Evolutionary conservation across 179 eudicot species (phyloP).

Genomic region (Carnegiea gigantea): DNA sequence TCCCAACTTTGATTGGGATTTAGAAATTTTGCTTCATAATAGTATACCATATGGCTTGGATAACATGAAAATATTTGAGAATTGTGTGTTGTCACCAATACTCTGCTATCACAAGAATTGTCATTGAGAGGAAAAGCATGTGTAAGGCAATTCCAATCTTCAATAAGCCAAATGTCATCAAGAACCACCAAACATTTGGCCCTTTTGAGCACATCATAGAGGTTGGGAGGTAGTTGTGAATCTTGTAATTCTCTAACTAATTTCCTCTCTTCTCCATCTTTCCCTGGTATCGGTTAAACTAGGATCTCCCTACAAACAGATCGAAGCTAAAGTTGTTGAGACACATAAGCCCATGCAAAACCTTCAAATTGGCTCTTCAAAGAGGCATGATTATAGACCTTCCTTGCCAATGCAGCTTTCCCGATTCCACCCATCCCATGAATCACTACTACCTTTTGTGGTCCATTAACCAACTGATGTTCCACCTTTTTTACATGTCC

Average conservation of each 20-base stretch:
- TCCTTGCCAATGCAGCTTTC: slow-evolving; percentile 28
- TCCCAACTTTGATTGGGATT: no score
- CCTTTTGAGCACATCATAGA: slow-evolving; percentile 5
- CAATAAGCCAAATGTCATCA: slow-evolving; percentile 46
- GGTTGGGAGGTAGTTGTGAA: slow-evolving; percentile 18
- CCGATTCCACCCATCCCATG: slow-evolving; percentile 39
- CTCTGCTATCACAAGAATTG: slow-evolving; percentile 12
- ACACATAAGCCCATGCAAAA: slow-evolving; percentile 29
- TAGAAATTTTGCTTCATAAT: no score
- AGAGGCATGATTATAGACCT: slow-evolving; percentile 8
- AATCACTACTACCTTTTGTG: slow-evolving; percentile 2
- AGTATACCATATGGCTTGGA: slow-evolving; percentile 8
- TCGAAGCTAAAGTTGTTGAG: slow-evolving; percentile 18
- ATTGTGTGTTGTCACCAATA: slow-evolving; percentile 30
- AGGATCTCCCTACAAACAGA: slow-evolving; percentile 7
- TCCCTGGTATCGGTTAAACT: slow-evolving; percentile 7
- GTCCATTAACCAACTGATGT: neutral
- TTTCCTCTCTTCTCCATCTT: neutral
- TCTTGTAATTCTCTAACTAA: neutral
- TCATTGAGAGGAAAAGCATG: slow-evolving; percentile 21
- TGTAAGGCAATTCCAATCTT: slow-evolving; percentile 22
- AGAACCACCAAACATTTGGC: slow-evolving; percentile 30
- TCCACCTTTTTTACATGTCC: neutral
- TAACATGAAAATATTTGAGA: slow-evolving; percentile 13
- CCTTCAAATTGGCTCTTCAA: slow-evolving; percentile 16